These are phyloP conservation scores for Suhomyces chickasaworum DNA, from an alignment of 1,139 yeast genomes.

Conservation along the genomic window DNA sequence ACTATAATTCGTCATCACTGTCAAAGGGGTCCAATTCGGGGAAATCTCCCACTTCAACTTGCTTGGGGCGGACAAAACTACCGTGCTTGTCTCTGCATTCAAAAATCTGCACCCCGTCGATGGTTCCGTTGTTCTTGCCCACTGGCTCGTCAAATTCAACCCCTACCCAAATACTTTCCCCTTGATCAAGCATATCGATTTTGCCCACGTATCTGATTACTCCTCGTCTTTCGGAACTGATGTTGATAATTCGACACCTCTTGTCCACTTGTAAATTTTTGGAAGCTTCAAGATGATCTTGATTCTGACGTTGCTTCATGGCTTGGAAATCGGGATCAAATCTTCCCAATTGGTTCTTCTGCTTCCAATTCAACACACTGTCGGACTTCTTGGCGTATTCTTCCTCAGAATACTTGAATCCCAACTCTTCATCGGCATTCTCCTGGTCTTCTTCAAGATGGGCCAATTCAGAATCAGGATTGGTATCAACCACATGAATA, in stretches of 20 bases:
- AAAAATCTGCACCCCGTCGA: slow-evolving; percentile 38
- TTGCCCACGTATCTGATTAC: slow-evolving; percentile 66
- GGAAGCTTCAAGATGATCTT: slow-evolving; percentile 28
- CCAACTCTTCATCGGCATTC: slow-evolving; percentile 40
- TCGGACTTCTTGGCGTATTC: slow-evolving; percentile 64
- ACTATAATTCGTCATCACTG: slow-evolving; percentile 35
- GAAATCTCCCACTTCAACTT: slow-evolving; percentile 55
- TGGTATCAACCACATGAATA: slow-evolving; percentile 55
- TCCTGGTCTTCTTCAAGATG: slow-evolving; percentile 40
- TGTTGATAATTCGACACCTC: slow-evolving; percentile 45
- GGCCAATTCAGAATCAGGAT: slow-evolving; percentile 51
- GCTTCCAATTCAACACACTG: slow-evolving; percentile 79
- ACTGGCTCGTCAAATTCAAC: slow-evolving; percentile 53
- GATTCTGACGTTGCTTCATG: slow-evolving; percentile 26
- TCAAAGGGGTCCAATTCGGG: slow-evolving; percentile 48
- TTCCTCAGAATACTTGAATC: slow-evolving; percentile 60
- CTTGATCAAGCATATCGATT: slow-evolving; percentile 57
- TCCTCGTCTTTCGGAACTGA: slow-evolving; percentile 66
- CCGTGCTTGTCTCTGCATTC: slow-evolving; percentile 46
- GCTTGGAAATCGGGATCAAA: slow-evolving; percentile 58
- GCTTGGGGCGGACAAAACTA: slow-evolving; percentile 51
- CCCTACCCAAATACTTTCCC: slow-evolving; percentile 48
- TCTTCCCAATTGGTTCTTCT: slow-evolving; percentile 64
- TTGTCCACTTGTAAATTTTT: slow-evolving; percentile 32
- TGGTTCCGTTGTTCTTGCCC: slow-evolving; percentile 46